Evolutionary conservation across 2,329 filamentous ascomycete genomes (phyloP).

Genomic region (Paecilomyces sp.): DNA sequence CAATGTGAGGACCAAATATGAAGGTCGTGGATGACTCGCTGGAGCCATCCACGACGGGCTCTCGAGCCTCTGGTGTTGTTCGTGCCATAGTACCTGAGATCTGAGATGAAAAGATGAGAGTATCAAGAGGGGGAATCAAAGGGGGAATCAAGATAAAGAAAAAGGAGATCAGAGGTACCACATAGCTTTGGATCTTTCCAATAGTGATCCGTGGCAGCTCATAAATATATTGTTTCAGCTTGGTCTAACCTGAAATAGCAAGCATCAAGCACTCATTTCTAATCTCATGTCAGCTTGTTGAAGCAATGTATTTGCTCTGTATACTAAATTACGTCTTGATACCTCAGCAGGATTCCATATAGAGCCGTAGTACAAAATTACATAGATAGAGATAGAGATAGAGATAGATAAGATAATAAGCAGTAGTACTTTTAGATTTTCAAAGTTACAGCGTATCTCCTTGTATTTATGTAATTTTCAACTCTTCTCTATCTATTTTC

Average conservation of each 20-base stretch:
- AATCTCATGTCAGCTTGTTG: neutral
- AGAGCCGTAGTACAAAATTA: too few relatives aligned
- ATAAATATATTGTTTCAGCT: neutral
- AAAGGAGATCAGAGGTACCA: neutral
- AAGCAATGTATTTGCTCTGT: neutral
- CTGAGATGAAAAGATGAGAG: neutral
- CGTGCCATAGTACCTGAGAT: neutral
- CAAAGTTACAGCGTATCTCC: neutral
- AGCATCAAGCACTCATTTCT: neutral
- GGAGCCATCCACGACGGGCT: neutral
- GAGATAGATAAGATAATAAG: too few relatives aligned
- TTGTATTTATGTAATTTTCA: neutral
- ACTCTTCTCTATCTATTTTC: neutral
- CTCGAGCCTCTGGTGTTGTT: neutral
- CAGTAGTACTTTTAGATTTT: too few relatives aligned
- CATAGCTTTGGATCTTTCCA: neutral
- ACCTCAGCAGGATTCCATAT: too few relatives aligned
- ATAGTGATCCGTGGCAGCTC: neutral
- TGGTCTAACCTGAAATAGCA: neutral
- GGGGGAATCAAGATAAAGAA: neutral
- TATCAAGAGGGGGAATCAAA: neutral
- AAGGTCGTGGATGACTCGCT: neutral
- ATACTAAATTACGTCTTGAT: neutral
- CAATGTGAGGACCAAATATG: neutral
- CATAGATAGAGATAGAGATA: too few relatives aligned